Conservation (phyloP, 2,329 filamentous ascomycete genomes). For the Achaetomium macrosporum region DNA sequence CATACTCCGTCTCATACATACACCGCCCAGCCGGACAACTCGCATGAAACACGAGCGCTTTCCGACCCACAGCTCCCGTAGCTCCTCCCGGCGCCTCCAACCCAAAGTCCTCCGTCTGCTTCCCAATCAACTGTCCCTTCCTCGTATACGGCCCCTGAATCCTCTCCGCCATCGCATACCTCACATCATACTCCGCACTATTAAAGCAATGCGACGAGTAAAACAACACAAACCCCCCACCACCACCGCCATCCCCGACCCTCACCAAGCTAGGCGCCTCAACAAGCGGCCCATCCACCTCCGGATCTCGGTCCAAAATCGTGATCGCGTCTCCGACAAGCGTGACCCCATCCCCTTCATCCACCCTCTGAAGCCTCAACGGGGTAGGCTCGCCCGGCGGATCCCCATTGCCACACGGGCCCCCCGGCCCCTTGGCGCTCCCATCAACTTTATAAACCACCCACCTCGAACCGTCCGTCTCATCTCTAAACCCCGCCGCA, state of each 20-base stretch:
- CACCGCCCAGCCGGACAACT: conserved; percentile 17
- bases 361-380: conserved; percentile 49
- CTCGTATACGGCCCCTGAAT: conserved; percentile 36
- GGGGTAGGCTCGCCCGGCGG: conserved; percentile 43
- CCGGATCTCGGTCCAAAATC: conserved; percentile 39
- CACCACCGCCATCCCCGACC: too few species aligned
- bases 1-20: conserved; percentile 14
- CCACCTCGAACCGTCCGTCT: conserved; percentile 46
- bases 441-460: conserved; percentile 62
- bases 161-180: conserved; percentile 46
- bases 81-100: conserved; percentile 37
- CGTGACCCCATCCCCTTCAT: conserved; percentile 44
- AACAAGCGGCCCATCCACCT: conserved; percentile 47
- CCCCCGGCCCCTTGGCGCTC: conserved; percentile 43
- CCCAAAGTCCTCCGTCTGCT: conserved; percentile 30
- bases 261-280: conserved; percentile 53
- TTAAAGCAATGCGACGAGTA: conserved; percentile 56
- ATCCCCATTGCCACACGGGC: conserved; percentile 40
- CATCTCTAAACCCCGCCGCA: conserved; percentile 52
- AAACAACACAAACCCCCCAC: conserved; percentile 49
- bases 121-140: conserved; percentile 31
- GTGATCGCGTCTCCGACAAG: conserved; percentile 42
- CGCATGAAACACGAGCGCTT: conserved; percentile 18
- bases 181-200: conserved; percentile 48
- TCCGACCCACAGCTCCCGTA: background rate